Base-by-base conservation (phyloP, 768 basidiomycete genomes). In the Pleurotus citrinopileatus region DNA sequence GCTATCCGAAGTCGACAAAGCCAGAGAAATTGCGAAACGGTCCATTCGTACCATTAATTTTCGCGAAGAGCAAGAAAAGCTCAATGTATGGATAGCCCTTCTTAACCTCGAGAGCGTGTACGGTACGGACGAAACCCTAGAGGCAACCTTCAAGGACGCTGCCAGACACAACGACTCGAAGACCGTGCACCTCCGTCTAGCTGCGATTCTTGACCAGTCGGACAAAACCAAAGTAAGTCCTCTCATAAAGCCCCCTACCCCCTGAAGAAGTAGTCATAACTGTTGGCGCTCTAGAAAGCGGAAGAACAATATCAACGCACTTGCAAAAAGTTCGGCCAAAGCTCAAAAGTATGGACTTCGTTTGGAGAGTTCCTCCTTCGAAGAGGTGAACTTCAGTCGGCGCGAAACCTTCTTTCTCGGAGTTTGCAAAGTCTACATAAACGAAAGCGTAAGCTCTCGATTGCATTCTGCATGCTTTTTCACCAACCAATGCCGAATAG, bases 51-150 rank as follows among this genome's bases (percentile, higher is more conserved):
- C 87, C 9, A 98, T 99, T 71, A 89, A 80, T 65, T 98, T 96
- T 76, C 83, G 96, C 38, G 97, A 99, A 70, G 97, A 99, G 69
- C 86, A 86, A 59, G 97, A 99, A 70, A 92, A 89, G 66, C 70
- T 98, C 58, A 99, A 99, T 63, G 86, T 99, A 37, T 99, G 97
- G 97, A 91, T 96, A 65, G 97, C 96, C 7, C 70, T 96, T 44
- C 80, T 99, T 57, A 99, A 99, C 63, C 65, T 99, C 63, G 97
- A 99, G 73, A 94, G 94, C 60, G 74, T 86, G 12, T 98, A 95
- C 64, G 97, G 97, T 1, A 90, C 87, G 6, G 87, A 89, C 26
- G 84, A 92, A 62, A 81, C 79, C 1, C 67, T 93, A 29, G 94
- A 95, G 45, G 65, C 71, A n/a, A 76, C 82, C 2, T 97, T 98